Percentiles rank a stretch among this genome's conserved stretches.
Evolutionary conservation across 176 grass and related monocot species (phyloP).

Genomic region (Carex scoparia): DNA sequence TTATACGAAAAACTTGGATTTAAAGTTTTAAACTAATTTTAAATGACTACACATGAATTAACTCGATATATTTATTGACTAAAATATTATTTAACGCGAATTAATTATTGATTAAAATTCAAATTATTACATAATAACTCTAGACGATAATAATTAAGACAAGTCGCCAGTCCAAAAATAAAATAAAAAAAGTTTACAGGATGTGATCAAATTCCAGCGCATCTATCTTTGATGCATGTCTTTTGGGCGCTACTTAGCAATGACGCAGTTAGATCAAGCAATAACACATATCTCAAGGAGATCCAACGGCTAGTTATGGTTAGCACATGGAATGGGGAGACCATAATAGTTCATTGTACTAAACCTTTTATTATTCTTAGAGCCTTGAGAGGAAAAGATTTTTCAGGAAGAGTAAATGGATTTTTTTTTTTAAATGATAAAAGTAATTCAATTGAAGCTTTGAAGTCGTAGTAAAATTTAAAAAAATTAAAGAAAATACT

Average conservation of each 20-base stretch:
- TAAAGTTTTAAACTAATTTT: no score
- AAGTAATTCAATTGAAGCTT: not conserved
- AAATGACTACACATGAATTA: no score
- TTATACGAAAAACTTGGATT: no score
- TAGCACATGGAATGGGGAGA: slow-evolving; percentile 1
- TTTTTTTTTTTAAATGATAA: not conserved
- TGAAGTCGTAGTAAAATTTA: no score
- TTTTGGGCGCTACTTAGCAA: not conserved
- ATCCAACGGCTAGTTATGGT: not conserved
- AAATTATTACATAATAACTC: no score
- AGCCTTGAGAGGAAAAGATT: not conserved
- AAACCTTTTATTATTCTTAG: not conserved
- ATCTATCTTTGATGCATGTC: not conserved
- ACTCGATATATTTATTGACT: no score
- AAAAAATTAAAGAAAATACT: no score
- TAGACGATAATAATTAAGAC: not conserved
- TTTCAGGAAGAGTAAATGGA: not conserved
- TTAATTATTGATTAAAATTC: no score
- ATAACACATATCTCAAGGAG: not conserved
- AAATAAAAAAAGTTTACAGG: not conserved
- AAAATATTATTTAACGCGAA: no score
- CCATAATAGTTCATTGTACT: slow-evolving; percentile 3
- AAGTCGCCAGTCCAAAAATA: not conserved
- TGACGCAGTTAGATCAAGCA: not conserved
- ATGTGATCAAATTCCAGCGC: not conserved